Percentiles rank a stretch among this genome's conserved stretches.
Conservation (phyloP, 2,329 filamentous ascomycete genomes). For the Verticillium nubilum region DNA sequence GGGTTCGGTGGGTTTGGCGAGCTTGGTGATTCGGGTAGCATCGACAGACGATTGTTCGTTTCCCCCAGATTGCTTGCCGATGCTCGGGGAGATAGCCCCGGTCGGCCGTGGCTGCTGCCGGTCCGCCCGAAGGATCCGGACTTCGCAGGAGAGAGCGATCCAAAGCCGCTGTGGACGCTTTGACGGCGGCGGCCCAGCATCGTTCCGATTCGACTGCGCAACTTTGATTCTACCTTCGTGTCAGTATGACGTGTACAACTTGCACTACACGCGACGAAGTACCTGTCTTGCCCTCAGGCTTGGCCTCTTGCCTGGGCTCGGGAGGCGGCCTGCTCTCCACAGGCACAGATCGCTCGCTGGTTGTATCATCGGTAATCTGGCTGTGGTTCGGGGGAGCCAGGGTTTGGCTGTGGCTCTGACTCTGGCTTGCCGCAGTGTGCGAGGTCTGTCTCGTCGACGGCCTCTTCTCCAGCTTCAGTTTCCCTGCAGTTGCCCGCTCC, state of each 20-base stretch:
- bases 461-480: conserved; percentile 31
- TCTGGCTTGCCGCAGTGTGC: conserved; percentile 22
- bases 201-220: conserved; percentile 62
- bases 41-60: conserved; percentile 45
- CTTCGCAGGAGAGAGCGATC: conserved; percentile 50
- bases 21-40: conserved; percentile 52
- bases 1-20: conserved; percentile 20
- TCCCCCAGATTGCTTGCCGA: conserved; percentile 57
- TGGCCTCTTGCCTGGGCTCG: conserved; percentile 28
- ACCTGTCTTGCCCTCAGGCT: conserved; percentile 21
- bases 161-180: conserved; percentile 60
- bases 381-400: conserved; percentile 22
- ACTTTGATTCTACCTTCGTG: conserved; percentile 41
- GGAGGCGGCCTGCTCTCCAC: conserved; percentile 21
- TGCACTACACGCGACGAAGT: background rate
- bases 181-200: conserved; percentile 62
- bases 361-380: conserved; percentile 25
- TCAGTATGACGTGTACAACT: conserved; percentile 5
- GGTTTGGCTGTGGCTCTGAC: conserved; percentile 9
- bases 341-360: conserved; percentile 38
- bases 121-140: conserved; percentile 51
- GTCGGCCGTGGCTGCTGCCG: conserved; percentile 43
- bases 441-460: conserved; percentile 36
- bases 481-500: conserved; percentile 11
- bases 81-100: conserved; percentile 46